Evolutionary conservation across 257 asterid species (phyloP), one percentile per base, ranked within the genome.

Genomic region (Solanum chiquidenum): DNA sequence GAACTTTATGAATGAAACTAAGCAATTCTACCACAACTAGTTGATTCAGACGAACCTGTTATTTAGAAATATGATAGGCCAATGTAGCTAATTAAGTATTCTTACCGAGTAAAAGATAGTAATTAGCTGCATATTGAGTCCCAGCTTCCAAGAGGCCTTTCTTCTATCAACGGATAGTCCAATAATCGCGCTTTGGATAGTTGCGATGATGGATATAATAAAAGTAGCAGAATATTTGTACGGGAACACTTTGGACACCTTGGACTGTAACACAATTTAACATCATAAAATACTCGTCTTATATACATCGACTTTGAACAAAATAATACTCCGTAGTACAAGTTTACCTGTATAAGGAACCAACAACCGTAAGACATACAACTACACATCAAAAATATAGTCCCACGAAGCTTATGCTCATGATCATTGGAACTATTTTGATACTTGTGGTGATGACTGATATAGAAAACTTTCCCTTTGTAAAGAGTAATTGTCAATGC

Each of bases 51-150:
- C 5, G 6, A 21, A 60, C 69, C 10, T 60, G 29, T 9, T 23
- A 58, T 10, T 42, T 14, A 12, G 16, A 44, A 44, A 44, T 49
- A 49, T 13, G 60, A n/a, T 10, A 1, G 55, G 52, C 46, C 20
- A 35, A 7, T 23, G 11, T 11, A 74, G 9, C 4, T 76, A 40
- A 16, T 21, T 12, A 33, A 55, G 23, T 35, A 9, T 21, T 25
- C 86, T 64, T 91, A 94, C 98, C 72, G 96, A 92, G 89, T 95
- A 95, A 52, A 91, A 11, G 31, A 95, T 93, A 71, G 95, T 92
- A 35, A 95, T 6, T 38, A 95, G 91, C 79, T 95, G 93, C 38
- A 95, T 89, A 89, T 95, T 84, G 91, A 93, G 88, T 38, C 90
- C 90, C 86, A 94, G 82, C 16, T 49, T 83, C 98, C 98, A 95